Evolutionary conservation across 352 stramenopile genomes (phyloP).

Genomic region (Saprolegnia diclina): DNA sequence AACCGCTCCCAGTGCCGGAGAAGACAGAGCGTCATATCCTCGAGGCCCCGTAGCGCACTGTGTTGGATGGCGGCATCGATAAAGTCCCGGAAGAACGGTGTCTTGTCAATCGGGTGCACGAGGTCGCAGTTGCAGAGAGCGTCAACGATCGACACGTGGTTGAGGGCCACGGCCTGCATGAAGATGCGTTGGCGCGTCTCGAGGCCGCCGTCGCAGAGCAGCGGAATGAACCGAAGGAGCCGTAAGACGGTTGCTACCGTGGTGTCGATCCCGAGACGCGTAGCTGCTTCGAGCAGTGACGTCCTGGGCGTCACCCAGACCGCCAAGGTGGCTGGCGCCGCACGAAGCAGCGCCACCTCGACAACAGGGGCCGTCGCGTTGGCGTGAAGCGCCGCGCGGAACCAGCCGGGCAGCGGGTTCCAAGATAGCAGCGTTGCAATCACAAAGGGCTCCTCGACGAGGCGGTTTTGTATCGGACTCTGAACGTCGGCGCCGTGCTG

Average conservation of each 20-base stretch:
- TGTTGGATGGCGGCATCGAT: slow-evolving; percentile 52
- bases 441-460: neutral
- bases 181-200: slow-evolving; percentile 49
- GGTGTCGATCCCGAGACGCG: slow-evolving; percentile 27
- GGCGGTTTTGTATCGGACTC: slow-evolving; percentile 15
- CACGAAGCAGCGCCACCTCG: slow-evolving; percentile 31
- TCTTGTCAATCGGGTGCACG: slow-evolving; percentile 1
- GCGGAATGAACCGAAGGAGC: neutral
- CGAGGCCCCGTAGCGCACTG: slow-evolving; percentile 48
- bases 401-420: slow-evolving; percentile 61
- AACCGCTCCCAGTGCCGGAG: slow-evolving; percentile 44
- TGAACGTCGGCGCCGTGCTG: slow-evolving; percentile 4
- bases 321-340: slow-evolving; percentile 19
- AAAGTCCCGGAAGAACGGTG: slow-evolving; percentile 49
- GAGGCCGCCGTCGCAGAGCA: slow-evolving; percentile 30
- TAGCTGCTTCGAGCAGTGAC: slow-evolving; percentile 33
- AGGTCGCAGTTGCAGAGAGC: slow-evolving; percentile 30
- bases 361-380: slow-evolving; percentile 25
- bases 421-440: slow-evolving; percentile 43
- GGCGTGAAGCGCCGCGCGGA: slow-evolving; percentile 33
- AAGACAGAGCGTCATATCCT: slow-evolving; percentile 54
- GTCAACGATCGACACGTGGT: slow-evolving; percentile 48
- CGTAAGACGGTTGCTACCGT: slow-evolving; percentile 25
- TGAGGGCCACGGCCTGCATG: slow-evolving; percentile 52
- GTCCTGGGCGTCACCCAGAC: slow-evolving; percentile 30